Evolutionary conservation across 441 rosid genomes (phyloP), one percentile per base, ranked within the genome.

Genomic region (Corymbia citriodora): DNA sequence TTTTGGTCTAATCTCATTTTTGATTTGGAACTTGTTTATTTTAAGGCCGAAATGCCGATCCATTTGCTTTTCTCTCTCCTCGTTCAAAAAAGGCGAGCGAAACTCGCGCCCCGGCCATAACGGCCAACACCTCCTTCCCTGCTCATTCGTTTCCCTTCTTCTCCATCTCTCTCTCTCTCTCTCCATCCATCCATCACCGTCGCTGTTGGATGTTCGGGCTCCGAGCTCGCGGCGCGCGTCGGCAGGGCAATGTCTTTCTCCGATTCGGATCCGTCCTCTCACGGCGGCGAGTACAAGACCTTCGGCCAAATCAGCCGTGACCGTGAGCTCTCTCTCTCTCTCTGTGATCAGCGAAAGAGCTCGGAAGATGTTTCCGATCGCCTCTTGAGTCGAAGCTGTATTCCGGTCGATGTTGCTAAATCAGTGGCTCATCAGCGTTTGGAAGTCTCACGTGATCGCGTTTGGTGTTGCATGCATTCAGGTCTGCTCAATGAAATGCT

Each of bases 401-500:
- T 74, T 40, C 85, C 25, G 52, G 52, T 23, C 52, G 48, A 79
- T 79, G 85, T 40, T 2, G 17, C n/a, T n/a, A 5, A 79, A 79
- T 21, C 15, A 3, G 85, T 8, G 52, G 85, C 85, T 40, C 13
- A 7, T 45, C 48, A 7, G 85, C 85, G 50, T 23, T 79, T 12
- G 17, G 52, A 25, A 21, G 33, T 45, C 4, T 23, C 29, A 16
- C n/a, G 40, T 55, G 25, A 54, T 53, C 12, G 15, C 8, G 54
- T 31, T 31, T 65, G 72, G 72, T 16, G 85, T 55, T 23, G 16
- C 23, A 40, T 83, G 49, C 82, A 12, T 70, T 52, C 91, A 98
- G 99, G 99, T 57, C 91, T 98, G 90, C 92, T 98, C 90, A 68
- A 93, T 86, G 99, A 98, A 89, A 96, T 98, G 99, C 97, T 98